Base-by-base conservation (phyloP, 305 asterid species). In the Andrographis paniculata region DNA sequence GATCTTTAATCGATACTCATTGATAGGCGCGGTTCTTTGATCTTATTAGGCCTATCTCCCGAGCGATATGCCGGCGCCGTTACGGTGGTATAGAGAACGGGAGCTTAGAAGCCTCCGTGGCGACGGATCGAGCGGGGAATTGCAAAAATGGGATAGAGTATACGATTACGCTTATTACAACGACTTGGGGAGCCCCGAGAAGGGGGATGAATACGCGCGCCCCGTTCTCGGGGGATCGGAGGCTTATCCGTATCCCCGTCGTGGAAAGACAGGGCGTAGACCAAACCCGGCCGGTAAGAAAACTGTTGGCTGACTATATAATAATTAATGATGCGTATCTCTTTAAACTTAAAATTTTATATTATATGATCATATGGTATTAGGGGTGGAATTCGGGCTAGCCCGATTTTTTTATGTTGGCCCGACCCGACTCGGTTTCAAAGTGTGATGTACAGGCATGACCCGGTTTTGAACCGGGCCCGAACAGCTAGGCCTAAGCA, bases 91-190 rank as follows among this genome's bases (percentile, higher is more conserved):
- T 24, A 81, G 99, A 50, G 78, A 75, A 41, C 70, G 78, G 48
- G 99, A 83, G 70, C 89, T 91, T 5, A 20, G 18, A 39, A 80
- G 59, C 56, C 94, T 91, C 20, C 76, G 74, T 0, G 99, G 99
- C 15, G 66, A 59, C 1, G 94, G 94, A 14, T 31, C 70, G 0
- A 85, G 87, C 14, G 48, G 17, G 79, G n/a, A n/a, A n/a, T 67
- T 80, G 0, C 57, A 80, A 62, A 93, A 87, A 63, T 91, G 99
- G 99, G 96, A 91, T 21, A 72, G 99, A 47, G 93, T 91, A 9
- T 91, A 91, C 44, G 99, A 87, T 44, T 91, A 91, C 40, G 96
- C 89, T n/a, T 76, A 58, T 56, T 91, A 91, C 63, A 91, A 87
- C 37, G 99, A 91, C 52, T 55, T 91, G 62, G 87, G 78, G 31